A percentile compares a stretch with the other conserved stretches of the same genome.
These are phyloP conservation scores for Epichloe elymi DNA, from an alignment of 2,329 filamentous ascomycete species.

Conservation along the genomic window DNA sequence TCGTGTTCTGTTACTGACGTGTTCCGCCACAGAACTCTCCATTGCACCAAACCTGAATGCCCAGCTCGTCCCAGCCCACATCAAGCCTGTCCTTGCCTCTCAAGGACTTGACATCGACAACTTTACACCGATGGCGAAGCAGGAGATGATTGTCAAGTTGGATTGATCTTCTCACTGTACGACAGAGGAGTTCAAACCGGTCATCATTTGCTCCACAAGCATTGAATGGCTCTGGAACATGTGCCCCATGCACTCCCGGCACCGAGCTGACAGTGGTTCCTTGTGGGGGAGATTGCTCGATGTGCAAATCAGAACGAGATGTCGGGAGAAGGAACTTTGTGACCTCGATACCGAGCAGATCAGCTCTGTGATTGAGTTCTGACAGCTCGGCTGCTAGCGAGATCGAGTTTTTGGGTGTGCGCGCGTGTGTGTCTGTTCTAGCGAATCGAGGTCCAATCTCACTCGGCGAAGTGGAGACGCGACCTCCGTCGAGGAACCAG, in stretches of 20 bases:
- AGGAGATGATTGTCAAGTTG: constrained; percentile 95
- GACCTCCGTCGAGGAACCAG: background rate
- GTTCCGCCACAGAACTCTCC: constrained; percentile 61
- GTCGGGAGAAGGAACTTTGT: constrained; percentile 16
- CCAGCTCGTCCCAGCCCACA: constrained; percentile 75
- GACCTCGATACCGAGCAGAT: constrained; percentile 15
- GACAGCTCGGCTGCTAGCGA: constrained; percentile 8
- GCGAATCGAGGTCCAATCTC: constrained; percentile 3
- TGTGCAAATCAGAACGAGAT: constrained; percentile 15
- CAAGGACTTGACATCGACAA: constrained; percentile 87
- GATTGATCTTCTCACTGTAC: constrained; percentile 52
- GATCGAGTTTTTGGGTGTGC: constrained; percentile 7
- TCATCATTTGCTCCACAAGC: constrained; percentile 19
- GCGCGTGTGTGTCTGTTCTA: constrained; percentile 11
- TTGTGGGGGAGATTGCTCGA: constrained; percentile 10
- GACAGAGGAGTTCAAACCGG: constrained; percentile 18
- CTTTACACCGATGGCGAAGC: constrained; percentile 79
- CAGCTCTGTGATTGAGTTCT: constrained; percentile 5
- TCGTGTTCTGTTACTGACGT: background rate
- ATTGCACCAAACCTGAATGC: constrained; percentile 80
- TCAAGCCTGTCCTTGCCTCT: constrained; percentile 58
- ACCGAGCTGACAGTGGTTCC: constrained; percentile 16
- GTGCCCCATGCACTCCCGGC: constrained; percentile 16
- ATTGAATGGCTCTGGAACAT: constrained; percentile 17
- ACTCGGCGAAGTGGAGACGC: constrained; percentile 3